Evolutionary conservation across 139 green algal species (phyloP).

Genomic region (Coccomyxa sp.): DNA sequence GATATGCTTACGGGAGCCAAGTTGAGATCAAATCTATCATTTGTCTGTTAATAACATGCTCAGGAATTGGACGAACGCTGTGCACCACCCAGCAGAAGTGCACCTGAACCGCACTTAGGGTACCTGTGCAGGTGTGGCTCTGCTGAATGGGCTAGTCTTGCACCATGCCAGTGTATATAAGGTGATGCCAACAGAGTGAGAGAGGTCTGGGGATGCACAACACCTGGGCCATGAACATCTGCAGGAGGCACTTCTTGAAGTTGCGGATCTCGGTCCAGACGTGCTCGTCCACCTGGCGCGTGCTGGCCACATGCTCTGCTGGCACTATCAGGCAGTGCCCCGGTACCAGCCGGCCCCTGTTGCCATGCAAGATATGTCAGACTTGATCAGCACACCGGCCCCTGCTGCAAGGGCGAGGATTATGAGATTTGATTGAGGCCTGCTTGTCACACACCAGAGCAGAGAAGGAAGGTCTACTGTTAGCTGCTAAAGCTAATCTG

Average conservation of each 20-base stretch:
- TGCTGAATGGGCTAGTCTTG: too few species aligned
- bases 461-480: neutral
- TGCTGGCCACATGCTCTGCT: constrained; percentile 63
- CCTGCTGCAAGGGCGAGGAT: neutral
- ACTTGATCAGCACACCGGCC: neutral
- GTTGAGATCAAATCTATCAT: too few species aligned
- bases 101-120: too few species aligned
- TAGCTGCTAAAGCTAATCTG: too few species aligned
- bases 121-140: too few species aligned
- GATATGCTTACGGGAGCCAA: too few species aligned
- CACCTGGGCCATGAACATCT: constrained; percentile 49
- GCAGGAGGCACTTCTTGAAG: constrained; percentile 97
- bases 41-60: neutral
- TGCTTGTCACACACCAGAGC: neutral
- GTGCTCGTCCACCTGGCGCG: constrained; percentile 71
- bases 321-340: constrained; percentile 85
- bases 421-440: too few species aligned
- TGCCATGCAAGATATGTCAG: neutral
- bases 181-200: neutral
- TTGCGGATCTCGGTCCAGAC: constrained; percentile 94
- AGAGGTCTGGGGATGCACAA: neutral
- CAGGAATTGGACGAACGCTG: too few species aligned
- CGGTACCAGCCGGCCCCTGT: constrained; percentile 57
- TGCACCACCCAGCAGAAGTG: too few species aligned
- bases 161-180: too few species aligned